phyloP scores from a whole-genome alignment of 2,329 filamentous ascomycete species.

The Escovopsis sp. region DNA sequence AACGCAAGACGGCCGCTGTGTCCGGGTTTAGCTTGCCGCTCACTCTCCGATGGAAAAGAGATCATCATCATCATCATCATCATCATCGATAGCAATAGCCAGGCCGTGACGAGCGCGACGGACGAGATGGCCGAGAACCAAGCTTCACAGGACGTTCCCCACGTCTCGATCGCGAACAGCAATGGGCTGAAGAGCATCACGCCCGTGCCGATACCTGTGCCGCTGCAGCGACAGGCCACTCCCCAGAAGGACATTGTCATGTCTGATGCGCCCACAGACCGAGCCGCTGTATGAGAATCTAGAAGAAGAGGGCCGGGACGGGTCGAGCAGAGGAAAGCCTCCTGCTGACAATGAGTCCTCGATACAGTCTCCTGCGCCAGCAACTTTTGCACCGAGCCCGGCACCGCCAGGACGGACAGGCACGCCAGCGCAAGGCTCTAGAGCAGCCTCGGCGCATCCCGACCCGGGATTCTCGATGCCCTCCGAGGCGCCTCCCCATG shows the following conservation, averaged over 20 bases:
- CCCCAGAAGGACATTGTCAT: constrained; percentile 26
- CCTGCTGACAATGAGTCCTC: too few relatives aligned
- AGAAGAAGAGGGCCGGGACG: not conserved
- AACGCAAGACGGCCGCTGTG: too few relatives aligned
- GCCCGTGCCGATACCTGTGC: constrained; percentile 7
- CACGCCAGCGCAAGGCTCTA: constrained; percentile 36
- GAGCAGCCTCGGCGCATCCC: constrained; percentile 42
- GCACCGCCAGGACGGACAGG: constrained; percentile 29
- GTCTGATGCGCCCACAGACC: constrained; percentile 27
- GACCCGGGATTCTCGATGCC: constrained; percentile 41
- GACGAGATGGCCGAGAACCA: constrained; percentile 14
- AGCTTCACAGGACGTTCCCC: constrained; percentile 8
- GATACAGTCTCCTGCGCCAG: constrained; percentile 22
- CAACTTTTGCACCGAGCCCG: constrained; percentile 24
- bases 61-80: too few relatives aligned
- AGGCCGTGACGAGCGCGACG: constrained; percentile 12
- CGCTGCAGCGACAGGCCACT: constrained; percentile 9
- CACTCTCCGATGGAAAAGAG: too few relatives aligned
- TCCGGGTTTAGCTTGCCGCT: too few relatives aligned
- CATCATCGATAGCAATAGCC: constrained; percentile 1
- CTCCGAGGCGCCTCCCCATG: constrained; percentile 45
- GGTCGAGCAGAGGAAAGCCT: not conserved
- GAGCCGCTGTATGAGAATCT: constrained; percentile 21
- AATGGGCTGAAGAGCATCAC: constrained; percentile 11
- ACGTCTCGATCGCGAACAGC: constrained; percentile 9